These are phyloP conservation scores for Clarireedia homoeocarpa DNA, from an alignment of 2,329 filamentous ascomycete genomes.

Conservation along the genomic window DNA sequence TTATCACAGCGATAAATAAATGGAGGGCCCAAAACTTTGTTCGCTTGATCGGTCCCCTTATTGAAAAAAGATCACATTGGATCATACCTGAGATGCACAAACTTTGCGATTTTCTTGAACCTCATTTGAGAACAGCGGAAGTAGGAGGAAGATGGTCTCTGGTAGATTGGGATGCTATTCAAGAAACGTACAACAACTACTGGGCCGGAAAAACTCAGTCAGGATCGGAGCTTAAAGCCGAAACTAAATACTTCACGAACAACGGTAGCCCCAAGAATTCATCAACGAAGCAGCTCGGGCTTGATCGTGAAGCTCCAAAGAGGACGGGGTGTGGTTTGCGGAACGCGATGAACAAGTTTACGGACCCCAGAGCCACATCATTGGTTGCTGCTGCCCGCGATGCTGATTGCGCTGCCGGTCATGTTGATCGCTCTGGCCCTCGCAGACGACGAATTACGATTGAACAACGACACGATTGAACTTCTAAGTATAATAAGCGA, in stretches of 20 bases:
- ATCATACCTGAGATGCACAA: neutral
- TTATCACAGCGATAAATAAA: neutral
- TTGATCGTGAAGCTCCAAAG: neutral
- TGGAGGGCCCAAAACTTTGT: neutral
- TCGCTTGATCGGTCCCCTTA: neutral
- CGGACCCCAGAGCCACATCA: neutral
- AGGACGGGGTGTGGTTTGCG: neutral
- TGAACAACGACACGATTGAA: too few species aligned
- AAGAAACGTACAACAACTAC: neutral
- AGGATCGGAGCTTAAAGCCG: neutral
- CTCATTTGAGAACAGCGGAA: neutral
- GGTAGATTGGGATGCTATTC: neutral
- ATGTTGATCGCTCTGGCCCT: too few species aligned
- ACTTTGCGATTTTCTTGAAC: neutral
- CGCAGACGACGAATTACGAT: too few species aligned
- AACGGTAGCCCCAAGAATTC: neutral
- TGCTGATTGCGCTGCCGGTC: neutral
- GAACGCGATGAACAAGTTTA: neutral
- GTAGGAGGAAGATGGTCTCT: neutral
- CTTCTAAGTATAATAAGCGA: too few species aligned
- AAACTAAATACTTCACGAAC: neutral
- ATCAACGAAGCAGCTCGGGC: neutral
- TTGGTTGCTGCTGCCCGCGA: neutral
- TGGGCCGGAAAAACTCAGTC: neutral
- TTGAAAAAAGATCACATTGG: neutral